Conservation (phyloP, 1,284 basidiomycete genomes). For the Trametes hirsuta region DNA sequence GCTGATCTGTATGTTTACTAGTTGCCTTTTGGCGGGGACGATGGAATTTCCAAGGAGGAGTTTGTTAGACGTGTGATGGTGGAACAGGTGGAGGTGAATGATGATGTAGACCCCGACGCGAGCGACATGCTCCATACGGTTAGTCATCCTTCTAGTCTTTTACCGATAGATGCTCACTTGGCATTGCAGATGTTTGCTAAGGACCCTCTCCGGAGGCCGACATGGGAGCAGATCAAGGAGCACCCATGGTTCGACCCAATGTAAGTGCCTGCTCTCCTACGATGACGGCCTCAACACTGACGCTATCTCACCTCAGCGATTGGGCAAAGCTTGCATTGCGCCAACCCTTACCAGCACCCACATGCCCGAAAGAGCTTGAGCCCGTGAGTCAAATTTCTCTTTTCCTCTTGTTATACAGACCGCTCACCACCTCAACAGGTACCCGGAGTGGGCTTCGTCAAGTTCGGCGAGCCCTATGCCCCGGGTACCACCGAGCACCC, state of each 20-base stretch:
- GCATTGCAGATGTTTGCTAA: constrained; percentile 26
- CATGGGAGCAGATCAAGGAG: constrained; percentile 25
- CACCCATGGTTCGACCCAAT: constrained; percentile 26
- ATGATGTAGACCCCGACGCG: constrained; percentile 7
- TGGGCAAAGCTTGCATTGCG: constrained; percentile 4
- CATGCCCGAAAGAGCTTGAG: background rate
- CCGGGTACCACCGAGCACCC: background rate
- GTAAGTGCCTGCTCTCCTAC: constrained; percentile 8
- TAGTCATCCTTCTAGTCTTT: background rate
- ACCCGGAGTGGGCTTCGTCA: background rate
- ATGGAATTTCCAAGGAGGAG: background rate
- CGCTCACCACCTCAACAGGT: background rate
- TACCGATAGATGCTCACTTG: background rate
- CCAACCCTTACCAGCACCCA: background rate
- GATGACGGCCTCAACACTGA: background rate
- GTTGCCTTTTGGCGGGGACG: background rate
- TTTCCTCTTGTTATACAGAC: background rate
- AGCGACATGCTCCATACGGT: constrained; percentile 17
- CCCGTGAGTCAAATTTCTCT: background rate
- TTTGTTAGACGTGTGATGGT: background rate
- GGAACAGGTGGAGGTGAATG: background rate
- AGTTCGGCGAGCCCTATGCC: constrained; percentile 7
- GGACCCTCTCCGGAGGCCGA: constrained; percentile 22
- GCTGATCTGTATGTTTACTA: background rate
- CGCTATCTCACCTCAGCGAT: background rate